Evolutionary conservation across 768 basidiomycete species (phyloP), one percentile per base, ranked within the genome.

Genomic region (Lentinula sp.): DNA sequence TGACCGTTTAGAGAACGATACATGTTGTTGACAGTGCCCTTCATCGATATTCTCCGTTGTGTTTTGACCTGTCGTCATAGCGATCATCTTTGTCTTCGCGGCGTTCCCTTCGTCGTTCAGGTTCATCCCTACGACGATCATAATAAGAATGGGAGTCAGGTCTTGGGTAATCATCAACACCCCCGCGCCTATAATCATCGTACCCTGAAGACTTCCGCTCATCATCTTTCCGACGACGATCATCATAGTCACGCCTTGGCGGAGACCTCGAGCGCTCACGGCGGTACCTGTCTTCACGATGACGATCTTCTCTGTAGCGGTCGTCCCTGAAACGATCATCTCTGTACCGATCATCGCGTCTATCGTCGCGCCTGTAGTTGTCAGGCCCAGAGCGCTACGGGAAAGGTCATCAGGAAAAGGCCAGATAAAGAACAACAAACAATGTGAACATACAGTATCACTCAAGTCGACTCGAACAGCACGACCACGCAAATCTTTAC

Each of bases 141-240:
- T 87, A 86, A 86, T 88, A 85, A 80, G 83, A 86, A 86, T 88
- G 84, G 80, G 83, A 83, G 82, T 91, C 87, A 86, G 88, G 88
- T 73, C 77, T 82, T 85, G 84, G 86, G 78, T 84, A 88, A 75
- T 86, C 86, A 85, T 89, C 88, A 84, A 86, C 84, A 70, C 84
- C 85, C 70, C 88, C 89, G 76, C 91, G 87, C 74, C 91, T 86
- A 75, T 85, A 80, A 84, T 91, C 88, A 84, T 92, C 91, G 86
- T 91, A 90, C 86, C 89, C 89, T 86, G 88, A 87, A 85, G 88
- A 84, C 82, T 88, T 87, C 83, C 81, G 85, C 76, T 91, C 89
- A 80, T 91, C 89, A 76, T 78, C 78, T 69, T 91, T 88, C 82
- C 90, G 88, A 71, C 87, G 88, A 80, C 89, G 86, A 75, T 88